Evolutionary conservation across 495 filamentous ascomycete species (phyloP), one percentile per base, ranked within the genome.

Genomic region (Penicillium maclennaniae): DNA sequence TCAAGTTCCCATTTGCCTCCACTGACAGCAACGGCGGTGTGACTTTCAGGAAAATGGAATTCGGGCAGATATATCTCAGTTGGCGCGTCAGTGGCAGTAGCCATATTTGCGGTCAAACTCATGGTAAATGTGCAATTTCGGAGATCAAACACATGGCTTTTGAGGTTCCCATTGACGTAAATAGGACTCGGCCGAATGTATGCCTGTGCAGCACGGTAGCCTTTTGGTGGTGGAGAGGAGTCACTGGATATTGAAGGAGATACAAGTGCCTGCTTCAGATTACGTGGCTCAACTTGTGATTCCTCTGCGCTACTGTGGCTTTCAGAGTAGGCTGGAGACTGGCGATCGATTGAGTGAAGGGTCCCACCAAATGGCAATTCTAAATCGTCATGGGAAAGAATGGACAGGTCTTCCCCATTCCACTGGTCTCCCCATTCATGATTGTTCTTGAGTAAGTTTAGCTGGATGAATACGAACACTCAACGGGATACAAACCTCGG

Each of bases 401-500:
- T 95, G 7, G 90, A 96, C 16, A 98, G 74, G 71, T 98, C 93
- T 60, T 98, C 93, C 26, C 93, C 93, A 55, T 98, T 97, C 93
- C 93, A 98, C 41, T 89, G 84, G 62, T 98, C 93, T 31, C 93
- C 95, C 76, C 88, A 88, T 62, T 87, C 76, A 59, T 98, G 93
- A 49, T 86, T 85, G 66, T 97, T 98, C 78, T 88, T 88, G 39
- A 7, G 53, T 42, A 41, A 43, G 51, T 36, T 58, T 10, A 58
- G 54, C 39, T 28, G 3, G 3, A 7, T 20, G 7, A 23, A 36
- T 15, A 9, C 0, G 28, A 1, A 1, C 14, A 8, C 12, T 28
- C 12, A n/a, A 23, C 28, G 19, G 43, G 40, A 17, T 2, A 62
- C 76, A 47, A 77, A 89, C 88, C 68, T 79, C 80, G 28, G 82